phyloP scores from a whole-genome alignment of 805 yeast species.

The Candida lessepsii region DNA sequence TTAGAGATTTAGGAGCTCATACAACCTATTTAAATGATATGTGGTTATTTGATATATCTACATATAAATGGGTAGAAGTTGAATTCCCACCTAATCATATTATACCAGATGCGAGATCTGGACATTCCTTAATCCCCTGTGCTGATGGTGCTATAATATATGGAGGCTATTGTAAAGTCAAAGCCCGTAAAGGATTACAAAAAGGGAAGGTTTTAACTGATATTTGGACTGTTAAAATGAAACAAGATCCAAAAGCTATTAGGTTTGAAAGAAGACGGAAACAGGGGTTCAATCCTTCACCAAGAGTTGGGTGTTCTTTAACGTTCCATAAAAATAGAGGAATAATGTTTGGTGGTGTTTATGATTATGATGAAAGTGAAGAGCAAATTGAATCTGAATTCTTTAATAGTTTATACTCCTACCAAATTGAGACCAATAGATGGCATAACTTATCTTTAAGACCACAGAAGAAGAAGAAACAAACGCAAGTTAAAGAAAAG shows the following conservation, averaged over 20 bases:
- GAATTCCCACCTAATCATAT: constrained; percentile 81
- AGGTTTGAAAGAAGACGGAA: constrained; percentile 89
- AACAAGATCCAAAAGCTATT: constrained; percentile 69
- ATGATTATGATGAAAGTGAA: constrained; percentile 92
- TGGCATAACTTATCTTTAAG: constrained; percentile 78
- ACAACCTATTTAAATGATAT: constrained; percentile 82
- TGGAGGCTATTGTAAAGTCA: constrained; percentile 94
- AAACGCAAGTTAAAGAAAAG: constrained; percentile 40
- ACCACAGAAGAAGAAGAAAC: constrained; percentile 54
- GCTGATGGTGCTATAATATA: constrained; percentile 81
- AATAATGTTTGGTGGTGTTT: constrained; percentile 91
- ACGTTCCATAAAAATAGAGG: constrained; percentile 90
- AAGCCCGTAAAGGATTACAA: constrained; percentile 82
- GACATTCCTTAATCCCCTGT: constrained; percentile 80
- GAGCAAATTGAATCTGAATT: constrained; percentile 84
- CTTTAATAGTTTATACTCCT: constrained; percentile 76
- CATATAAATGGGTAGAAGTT: constrained; percentile 87
- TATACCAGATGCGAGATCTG: constrained; percentile 88
- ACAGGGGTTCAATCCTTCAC: constrained; percentile 86
- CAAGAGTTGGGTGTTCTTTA: constrained; percentile 94
- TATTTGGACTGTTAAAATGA: constrained; percentile 86
- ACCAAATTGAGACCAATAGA: constrained; percentile 80
- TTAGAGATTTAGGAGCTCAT: constrained; percentile 80
- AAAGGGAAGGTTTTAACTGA: constrained; percentile 89
- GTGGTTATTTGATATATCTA: constrained; percentile 90